These are phyloP conservation scores for Polyplosphaeria fusca DNA, from an alignment of 495 filamentous ascomycete species.

Conservation along the genomic window DNA sequence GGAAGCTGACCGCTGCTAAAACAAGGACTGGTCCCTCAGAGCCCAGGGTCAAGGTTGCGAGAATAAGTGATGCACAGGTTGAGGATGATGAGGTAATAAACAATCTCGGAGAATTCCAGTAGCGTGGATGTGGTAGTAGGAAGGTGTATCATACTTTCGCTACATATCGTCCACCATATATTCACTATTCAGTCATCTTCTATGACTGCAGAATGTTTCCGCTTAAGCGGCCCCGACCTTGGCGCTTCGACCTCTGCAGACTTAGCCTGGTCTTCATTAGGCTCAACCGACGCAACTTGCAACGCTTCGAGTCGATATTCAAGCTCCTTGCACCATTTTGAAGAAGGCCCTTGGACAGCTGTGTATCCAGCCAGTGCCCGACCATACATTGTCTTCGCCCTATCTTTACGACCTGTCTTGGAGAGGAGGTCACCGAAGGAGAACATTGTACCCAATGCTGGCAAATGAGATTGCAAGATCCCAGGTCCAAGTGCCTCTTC, in stretches of 20 bases:
- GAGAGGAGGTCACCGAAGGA: slow-evolving; percentile 9
- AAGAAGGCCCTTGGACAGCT: slow-evolving; percentile 12
- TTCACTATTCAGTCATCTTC: too few species aligned
- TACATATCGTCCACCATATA: too few species aligned
- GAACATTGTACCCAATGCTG: slow-evolving; percentile 11
- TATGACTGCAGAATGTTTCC: too few species aligned
- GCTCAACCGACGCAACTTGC: neutral
- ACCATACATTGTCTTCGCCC: slow-evolving; percentile 9
- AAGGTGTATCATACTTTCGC: too few species aligned
- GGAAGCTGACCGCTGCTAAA: too few species aligned
- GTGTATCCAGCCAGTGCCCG: slow-evolving; percentile 14
- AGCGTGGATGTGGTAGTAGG: too few species aligned
- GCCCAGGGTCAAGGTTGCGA: too few species aligned
- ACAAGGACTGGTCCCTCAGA: too few species aligned
- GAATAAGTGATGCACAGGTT: too few species aligned
- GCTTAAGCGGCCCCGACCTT: neutral
- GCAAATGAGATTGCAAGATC: slow-evolving; percentile 9
- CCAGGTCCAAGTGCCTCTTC: slow-evolving; percentile 15
- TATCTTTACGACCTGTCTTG: slow-evolving; percentile 10
- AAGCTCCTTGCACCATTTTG: too few species aligned
- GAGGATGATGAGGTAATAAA: too few species aligned
- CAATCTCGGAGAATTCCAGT: too few species aligned
- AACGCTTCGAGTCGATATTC: neutral
- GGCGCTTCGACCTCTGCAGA: neutral
- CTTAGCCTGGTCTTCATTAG: neutral